Conservation (phyloP, 352 stramenopile species). For the Pythium oligandrum region DNA sequence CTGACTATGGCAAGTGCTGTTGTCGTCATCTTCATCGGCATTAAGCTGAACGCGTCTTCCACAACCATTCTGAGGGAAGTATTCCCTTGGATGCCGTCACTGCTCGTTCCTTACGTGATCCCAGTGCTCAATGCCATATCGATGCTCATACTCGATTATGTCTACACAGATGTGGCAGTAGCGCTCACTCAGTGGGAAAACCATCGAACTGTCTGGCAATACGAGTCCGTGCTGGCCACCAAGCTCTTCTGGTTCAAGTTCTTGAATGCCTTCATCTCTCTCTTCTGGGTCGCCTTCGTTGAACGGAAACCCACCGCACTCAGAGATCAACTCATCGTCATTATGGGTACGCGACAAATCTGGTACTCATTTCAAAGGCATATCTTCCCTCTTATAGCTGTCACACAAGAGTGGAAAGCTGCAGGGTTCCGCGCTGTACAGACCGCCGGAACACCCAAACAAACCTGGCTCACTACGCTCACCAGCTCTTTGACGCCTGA, state of each 20-base stretch:
- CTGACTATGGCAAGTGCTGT: constrained; percentile 44
- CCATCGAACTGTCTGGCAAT: constrained; percentile 73
- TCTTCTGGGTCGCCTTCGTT: constrained; percentile 77
- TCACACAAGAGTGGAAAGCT: constrained; percentile 35
- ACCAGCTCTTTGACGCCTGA: constrained; percentile 29
- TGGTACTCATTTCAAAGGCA: constrained; percentile 56
- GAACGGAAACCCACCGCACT: constrained; percentile 41
- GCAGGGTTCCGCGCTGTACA: constrained; percentile 26
- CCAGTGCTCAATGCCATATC: constrained; percentile 58
- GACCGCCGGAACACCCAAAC: background rate
- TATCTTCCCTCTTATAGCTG: constrained; percentile 45
- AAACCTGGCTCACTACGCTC: background rate
- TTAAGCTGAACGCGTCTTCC: constrained; percentile 36
- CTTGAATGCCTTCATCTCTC: constrained; percentile 75
- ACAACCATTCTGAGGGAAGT: constrained; percentile 17
- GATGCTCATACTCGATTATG: constrained; percentile 69
- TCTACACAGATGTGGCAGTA: constrained; percentile 61
- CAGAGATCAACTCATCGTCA: constrained; percentile 61
- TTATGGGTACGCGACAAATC: constrained; percentile 66
- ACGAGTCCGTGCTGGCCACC: constrained; percentile 67
- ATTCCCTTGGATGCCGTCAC: constrained; percentile 32
- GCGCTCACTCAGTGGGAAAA: constrained; percentile 71
- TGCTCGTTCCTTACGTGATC: constrained; percentile 48
- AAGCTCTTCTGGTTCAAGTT: constrained; percentile 86
- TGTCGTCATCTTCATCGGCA: constrained; percentile 52